Base-by-base conservation (phyloP, 1,284 basidiomycete genomes). In the Neonothopanus nambi region DNA sequence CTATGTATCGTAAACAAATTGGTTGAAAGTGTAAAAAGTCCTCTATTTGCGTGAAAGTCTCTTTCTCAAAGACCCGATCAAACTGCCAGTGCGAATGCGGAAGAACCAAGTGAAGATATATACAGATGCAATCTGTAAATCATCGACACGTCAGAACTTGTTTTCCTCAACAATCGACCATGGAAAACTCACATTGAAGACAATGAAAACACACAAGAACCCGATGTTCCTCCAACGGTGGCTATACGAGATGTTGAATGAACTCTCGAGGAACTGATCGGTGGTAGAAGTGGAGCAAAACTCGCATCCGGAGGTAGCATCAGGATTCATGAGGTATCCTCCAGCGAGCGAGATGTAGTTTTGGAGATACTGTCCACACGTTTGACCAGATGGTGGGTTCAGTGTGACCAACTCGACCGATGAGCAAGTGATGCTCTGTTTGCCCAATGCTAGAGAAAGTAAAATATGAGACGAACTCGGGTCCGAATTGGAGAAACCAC, bases 271-370 rank as follows among this genome's bases (percentile, higher is more conserved):
- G 62, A 75, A 75, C 24, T 74, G 56, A 57, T 81, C 75, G 3
- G 77, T 74, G 7, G 71, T 72, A 3, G 61, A 59, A 8, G 70
- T 69, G 3, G 73, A 70, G 63, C 85, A 88, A 66, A 82, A 87
- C 36, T 75, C 59, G 65, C 87, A 89, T 18, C 63, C 65, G 3
- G 68, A 57, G 0, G 78, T 80, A 3, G 81, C 82, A 24, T 76
- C 63, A 0, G 82, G 74, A 67, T 91, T 83, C 37, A 73, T 67
- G 38, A 93, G 63, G 68, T 91, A 92, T 1, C 88, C 90, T 0
- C 82, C 83, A 35, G 75, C 73, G 15, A 59, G 59, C 0, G 70
- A 63, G 5, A 88, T 82, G 65, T 76, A 91, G 0, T 65, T 59
- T 17, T 70, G 62, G 58, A 89, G 74, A 63, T 80, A 91, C 35